Evolutionary conservation across 2,329 filamentous ascomycete species (phyloP).

Genomic region (Apiospora pterosperma): DNA sequence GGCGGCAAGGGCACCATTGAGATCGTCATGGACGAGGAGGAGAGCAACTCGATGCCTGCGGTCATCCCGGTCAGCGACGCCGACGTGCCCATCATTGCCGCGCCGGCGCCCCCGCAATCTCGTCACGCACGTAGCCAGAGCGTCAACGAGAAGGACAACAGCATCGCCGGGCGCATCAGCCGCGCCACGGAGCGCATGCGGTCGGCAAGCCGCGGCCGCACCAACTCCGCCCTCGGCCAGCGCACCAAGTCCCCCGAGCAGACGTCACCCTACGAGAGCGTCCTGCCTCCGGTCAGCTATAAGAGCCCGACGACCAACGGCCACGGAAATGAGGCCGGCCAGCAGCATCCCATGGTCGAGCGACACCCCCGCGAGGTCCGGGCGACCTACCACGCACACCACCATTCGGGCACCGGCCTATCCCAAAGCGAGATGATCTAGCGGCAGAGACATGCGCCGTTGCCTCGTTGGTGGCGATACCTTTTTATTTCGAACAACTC

Average conservation of each 20-base stretch:
- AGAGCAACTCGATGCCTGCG: constrained; percentile 23
- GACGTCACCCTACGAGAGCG: constrained; percentile 35
- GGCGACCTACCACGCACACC: constrained; percentile 28
- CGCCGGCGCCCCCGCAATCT: constrained; percentile 39
- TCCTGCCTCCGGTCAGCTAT: constrained; percentile 26
- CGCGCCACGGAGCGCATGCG: constrained; percentile 59
- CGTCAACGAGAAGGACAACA: constrained; percentile 43
- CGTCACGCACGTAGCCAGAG: constrained; percentile 56
- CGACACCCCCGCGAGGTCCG: constrained; percentile 34
- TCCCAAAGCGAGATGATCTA: constrained; percentile 56
- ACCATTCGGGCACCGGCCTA: constrained; percentile 45
- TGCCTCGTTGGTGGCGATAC: no score
- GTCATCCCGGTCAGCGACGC: constrained; percentile 37
- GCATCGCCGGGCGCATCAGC: constrained; percentile 50
- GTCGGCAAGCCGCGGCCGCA: constrained; percentile 55
- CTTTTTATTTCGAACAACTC: background rate
- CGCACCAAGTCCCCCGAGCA: constrained; percentile 36
- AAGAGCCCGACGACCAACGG: constrained; percentile 17
- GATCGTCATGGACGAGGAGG: constrained; percentile 63
- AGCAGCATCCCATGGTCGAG: constrained; percentile 17
- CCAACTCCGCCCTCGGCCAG: constrained; percentile 33
- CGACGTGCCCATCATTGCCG: constrained; percentile 41
- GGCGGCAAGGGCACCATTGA: constrained; percentile 57
- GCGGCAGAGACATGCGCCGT: no score
- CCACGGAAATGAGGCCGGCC: constrained; percentile 29